Percentiles rank a stretch among this genome's conserved stretches.
Conservation (phyloP, 768 basidiomycete genomes). For the Dendrothele bispora region DNA sequence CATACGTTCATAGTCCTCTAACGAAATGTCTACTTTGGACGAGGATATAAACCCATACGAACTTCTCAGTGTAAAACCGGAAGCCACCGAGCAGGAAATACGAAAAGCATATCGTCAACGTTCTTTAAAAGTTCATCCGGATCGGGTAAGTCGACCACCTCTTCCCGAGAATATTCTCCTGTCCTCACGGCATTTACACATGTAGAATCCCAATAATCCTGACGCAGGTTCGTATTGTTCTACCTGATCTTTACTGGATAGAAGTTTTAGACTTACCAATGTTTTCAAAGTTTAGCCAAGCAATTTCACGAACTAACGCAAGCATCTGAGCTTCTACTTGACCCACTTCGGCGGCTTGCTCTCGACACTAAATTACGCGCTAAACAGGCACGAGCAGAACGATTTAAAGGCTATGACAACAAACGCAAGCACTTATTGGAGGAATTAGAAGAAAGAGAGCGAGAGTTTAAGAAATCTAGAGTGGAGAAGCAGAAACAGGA, state of each 20-base stretch:
- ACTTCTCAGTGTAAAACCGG: conserved; percentile 56
- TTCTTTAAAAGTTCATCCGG: conserved; percentile 86
- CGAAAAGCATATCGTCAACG: conserved; percentile 75
- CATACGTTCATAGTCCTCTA: too few relatives aligned
- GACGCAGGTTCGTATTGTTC: conserved; percentile 56
- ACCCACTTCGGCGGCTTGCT: conserved; percentile 75
- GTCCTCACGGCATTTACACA: conserved; percentile 16
- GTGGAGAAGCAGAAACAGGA: conserved; percentile 63
- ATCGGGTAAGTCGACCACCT: conserved; percentile 56
- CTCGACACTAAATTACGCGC: conserved; percentile 78
- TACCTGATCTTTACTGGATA: not conserved
- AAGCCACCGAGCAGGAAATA: conserved; percentile 77
- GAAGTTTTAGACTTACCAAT: not conserved
- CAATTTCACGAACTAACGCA: conserved; percentile 86
- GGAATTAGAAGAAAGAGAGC: conserved; percentile 78
- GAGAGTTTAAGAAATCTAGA: conserved; percentile 71
- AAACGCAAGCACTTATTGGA: conserved; percentile 76
- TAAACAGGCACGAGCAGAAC: conserved; percentile 64
- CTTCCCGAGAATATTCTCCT: conserved; percentile 9
- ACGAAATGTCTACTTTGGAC: too few relatives aligned
- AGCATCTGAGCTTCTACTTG: conserved; percentile 79
- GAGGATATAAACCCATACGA: conserved; percentile 76
- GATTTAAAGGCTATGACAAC: conserved; percentile 67
- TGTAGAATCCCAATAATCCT: conserved; percentile 76
- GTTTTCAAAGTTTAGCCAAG: conserved; percentile 43